These are phyloP conservation scores for Scheffersomyces amazonensis DNA, from an alignment of 805 yeast genomes.

Conservation along the genomic window DNA sequence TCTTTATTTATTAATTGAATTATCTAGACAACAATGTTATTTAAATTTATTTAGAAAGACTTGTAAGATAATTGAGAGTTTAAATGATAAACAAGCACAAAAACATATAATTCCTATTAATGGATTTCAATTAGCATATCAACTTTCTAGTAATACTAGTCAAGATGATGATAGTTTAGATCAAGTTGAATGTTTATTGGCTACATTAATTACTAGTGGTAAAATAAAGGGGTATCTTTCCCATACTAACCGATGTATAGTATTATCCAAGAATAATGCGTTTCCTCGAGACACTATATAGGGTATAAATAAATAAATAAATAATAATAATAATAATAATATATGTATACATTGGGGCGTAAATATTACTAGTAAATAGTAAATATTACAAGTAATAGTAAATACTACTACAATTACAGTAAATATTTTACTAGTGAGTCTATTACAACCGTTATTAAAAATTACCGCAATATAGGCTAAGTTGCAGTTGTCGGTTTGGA, in stretches of 20 bases:
- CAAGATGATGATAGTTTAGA: conserved; percentile 28
- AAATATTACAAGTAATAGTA: too few species aligned
- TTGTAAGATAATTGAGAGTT: conserved; percentile 10
- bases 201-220: conserved; percentile 60
- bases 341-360: too few species aligned
- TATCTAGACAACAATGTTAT: conserved; percentile 49
- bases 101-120: conserved; percentile 38
- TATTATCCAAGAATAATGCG: conserved; percentile 69
- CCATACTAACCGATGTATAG: conserved; percentile 69
- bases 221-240: conserved; percentile 78
- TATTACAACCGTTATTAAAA: too few species aligned
- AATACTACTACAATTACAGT: too few species aligned
- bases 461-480: too few species aligned
- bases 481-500: too few species aligned
- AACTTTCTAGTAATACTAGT: conserved; percentile 15
- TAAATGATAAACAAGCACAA: conserved; percentile 12
- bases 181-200: conserved; percentile 66
- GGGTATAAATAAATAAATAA: too few species aligned
- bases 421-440: too few species aligned
- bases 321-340: too few species aligned
- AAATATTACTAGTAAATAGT: too few species aligned
- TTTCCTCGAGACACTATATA: too few species aligned
- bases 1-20: conserved; percentile 57
- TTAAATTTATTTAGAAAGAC: conserved; percentile 48
- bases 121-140: conserved; percentile 44